A percentile compares a stretch with the other conserved stretches of the same genome.
phyloP scores from a whole-genome alignment of 2,329 filamentous ascomycete species.

The Cercospora sp. region DNA sequence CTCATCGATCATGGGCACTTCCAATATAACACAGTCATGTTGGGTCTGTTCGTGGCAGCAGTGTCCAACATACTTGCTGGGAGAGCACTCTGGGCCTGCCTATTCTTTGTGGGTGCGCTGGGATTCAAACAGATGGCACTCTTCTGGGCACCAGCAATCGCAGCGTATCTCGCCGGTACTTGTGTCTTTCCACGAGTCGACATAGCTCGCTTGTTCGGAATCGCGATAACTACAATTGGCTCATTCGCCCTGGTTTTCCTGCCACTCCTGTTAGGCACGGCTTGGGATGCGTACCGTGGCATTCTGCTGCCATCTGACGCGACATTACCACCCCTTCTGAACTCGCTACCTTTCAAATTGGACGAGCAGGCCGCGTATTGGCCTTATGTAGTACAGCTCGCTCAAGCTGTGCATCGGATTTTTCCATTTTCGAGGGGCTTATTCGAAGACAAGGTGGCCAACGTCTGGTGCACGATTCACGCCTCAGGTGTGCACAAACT shows the following conservation, averaged over 20 bases:
- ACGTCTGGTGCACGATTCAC: constrained; percentile 94
- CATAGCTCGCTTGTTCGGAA: constrained; percentile 67
- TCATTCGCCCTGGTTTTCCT: constrained; percentile 75
- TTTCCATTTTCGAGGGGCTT: constrained; percentile 95
- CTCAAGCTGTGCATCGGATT: constrained; percentile 85
- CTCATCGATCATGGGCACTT: constrained; percentile 95
- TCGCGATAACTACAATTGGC: constrained; percentile 69
- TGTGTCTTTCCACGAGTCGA: constrained; percentile 77
- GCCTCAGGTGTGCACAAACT: constrained; percentile 76
- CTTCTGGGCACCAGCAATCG: constrained; percentile 92
- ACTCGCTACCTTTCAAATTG: constrained; percentile 61
- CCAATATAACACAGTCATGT: constrained; percentile 98
- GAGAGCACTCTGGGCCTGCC: constrained; percentile 80
- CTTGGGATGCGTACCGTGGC: constrained; percentile 68
- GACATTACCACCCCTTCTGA: constrained; percentile 58
- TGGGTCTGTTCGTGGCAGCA: constrained; percentile 82
- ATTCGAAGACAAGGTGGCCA: constrained; percentile 98
- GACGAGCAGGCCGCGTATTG: constrained; percentile 68
- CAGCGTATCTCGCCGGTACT: constrained; percentile 84
- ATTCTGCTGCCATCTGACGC: constrained; percentile 57
- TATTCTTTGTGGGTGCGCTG: constrained; percentile 92
- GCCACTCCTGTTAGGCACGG: constrained; percentile 71
- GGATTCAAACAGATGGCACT: constrained; percentile 99
- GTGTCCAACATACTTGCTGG: constrained; percentile 87
- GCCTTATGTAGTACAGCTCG: constrained; percentile 72